These are phyloP conservation scores for Salix caprea DNA, from an alignment of 345 rosid species.

Conservation along the genomic window DNA sequence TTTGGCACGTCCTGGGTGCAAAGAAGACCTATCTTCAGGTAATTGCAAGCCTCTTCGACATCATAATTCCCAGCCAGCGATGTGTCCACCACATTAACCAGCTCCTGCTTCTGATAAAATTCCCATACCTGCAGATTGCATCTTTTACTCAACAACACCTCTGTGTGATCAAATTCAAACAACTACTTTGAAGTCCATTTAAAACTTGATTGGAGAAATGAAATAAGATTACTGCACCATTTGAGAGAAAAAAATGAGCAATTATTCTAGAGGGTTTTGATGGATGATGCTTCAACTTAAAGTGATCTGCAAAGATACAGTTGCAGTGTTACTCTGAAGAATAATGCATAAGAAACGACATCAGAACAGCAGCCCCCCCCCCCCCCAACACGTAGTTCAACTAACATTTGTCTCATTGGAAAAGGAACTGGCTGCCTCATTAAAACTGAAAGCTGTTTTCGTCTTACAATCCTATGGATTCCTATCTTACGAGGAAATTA, in stretches of 20 bases:
- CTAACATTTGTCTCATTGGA: neutral
- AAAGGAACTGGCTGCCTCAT: neutral
- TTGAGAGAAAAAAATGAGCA: neutral
- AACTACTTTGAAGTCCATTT: neutral
- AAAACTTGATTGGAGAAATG: neutral
- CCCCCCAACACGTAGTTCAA: neutral
- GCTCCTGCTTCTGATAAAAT: conserved; percentile 31
- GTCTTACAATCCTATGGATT: neutral
- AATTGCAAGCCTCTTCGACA: conserved; percentile 40
- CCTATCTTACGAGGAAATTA: neutral
- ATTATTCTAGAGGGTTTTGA: neutral
- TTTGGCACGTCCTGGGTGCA: conserved; percentile 63
- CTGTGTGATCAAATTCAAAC: neutral
- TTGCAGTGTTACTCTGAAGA: neutral
- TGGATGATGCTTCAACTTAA: neutral
- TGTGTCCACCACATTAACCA: conserved; percentile 31
- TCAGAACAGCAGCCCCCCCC: neutral
- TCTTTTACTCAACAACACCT: neutral
- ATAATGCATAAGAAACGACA: neutral
- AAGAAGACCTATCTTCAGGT: conserved; percentile 53
- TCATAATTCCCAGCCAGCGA: conserved; percentile 31
- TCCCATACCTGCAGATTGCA: conserved; percentile 46
- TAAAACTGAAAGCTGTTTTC: neutral
- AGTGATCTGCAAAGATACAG: neutral
- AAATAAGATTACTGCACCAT: neutral